Percentiles rank a stretch among this genome's conserved stretches.
phyloP scores from a whole-genome alignment of 352 stramenopile species.

The Pythium volutum region DNA sequence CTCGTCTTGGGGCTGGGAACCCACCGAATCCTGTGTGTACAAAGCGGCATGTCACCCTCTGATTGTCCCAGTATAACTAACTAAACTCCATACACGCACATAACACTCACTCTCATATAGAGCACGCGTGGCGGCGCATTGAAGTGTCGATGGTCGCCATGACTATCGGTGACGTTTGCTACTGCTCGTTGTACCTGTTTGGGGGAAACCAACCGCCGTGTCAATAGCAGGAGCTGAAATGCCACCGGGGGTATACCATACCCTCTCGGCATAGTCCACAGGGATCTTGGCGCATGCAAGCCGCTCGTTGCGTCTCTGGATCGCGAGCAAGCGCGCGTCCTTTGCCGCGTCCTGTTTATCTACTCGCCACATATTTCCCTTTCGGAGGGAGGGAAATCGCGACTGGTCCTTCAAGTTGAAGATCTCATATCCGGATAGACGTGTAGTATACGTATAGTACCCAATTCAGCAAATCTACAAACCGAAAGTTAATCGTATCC shows the following conservation, averaged over 20 bases:
- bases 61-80: background rate
- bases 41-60: background rate
- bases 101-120: constrained; percentile 20
- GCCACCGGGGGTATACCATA: constrained; percentile 3
- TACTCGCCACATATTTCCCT: constrained; percentile 20
- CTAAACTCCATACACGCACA: background rate
- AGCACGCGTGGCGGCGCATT: constrained; percentile 11
- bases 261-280: constrained; percentile 23
- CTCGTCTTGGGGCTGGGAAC: background rate
- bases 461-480: background rate
- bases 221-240: no score
- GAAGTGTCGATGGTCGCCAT: constrained; percentile 9
- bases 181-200: constrained; percentile 8
- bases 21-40: constrained; percentile 11
- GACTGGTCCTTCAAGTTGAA: constrained; percentile 13
- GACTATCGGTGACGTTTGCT: background rate
- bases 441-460: constrained; percentile 8
- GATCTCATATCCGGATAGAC: background rate
- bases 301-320: constrained; percentile 18
- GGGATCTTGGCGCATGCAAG: constrained; percentile 4
- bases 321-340: constrained; percentile 12
- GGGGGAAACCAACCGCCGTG: background rate
- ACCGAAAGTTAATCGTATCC: background rate
- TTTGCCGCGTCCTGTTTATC: constrained; percentile 17
- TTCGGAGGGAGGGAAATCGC: background rate